These are phyloP conservation scores for Carpinus viminea DNA, from an alignment of 306 rosid genomes.

Conservation along the genomic window DNA sequence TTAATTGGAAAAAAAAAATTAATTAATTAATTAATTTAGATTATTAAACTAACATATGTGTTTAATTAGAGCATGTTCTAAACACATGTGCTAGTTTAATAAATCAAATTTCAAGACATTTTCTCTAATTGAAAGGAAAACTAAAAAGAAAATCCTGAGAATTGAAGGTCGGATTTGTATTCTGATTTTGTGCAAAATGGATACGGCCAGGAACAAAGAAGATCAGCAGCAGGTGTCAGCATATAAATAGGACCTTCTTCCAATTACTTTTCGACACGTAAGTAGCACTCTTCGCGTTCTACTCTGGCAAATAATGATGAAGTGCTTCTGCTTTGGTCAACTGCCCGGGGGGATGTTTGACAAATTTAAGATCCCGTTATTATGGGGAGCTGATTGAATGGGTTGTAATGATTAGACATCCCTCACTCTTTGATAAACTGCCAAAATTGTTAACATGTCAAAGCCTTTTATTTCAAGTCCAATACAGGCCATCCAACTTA, in stretches of 20 bases:
- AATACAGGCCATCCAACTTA: not conserved
- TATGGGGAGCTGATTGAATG: not conserved
- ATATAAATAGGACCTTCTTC: not conserved
- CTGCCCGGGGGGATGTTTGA: slow-evolving; percentile 1
- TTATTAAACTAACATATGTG: too few relatives aligned
- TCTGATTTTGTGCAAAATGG: too few relatives aligned
- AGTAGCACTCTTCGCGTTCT: not conserved
- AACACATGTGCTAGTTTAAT: too few relatives aligned
- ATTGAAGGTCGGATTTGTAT: too few relatives aligned
- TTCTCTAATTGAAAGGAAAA: too few relatives aligned
- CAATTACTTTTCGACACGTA: not conserved
- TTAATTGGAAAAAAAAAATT: too few relatives aligned
- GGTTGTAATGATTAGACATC: not conserved
- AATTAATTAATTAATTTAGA: too few relatives aligned
- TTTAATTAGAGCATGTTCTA: too few relatives aligned
- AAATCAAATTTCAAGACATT: too few relatives aligned
- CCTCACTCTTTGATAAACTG: not conserved
- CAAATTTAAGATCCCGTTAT: not conserved
- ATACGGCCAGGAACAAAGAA: too few relatives aligned
- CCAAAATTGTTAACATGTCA: not conserved
- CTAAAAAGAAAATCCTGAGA: too few relatives aligned
- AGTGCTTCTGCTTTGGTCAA: slow-evolving; percentile 5
- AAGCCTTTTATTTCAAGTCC: not conserved
- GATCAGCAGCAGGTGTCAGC: too few relatives aligned
- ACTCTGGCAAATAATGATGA: not conserved